Conservation (phyloP, 768 basidiomycete genomes). For the Russula sp. region DNA sequence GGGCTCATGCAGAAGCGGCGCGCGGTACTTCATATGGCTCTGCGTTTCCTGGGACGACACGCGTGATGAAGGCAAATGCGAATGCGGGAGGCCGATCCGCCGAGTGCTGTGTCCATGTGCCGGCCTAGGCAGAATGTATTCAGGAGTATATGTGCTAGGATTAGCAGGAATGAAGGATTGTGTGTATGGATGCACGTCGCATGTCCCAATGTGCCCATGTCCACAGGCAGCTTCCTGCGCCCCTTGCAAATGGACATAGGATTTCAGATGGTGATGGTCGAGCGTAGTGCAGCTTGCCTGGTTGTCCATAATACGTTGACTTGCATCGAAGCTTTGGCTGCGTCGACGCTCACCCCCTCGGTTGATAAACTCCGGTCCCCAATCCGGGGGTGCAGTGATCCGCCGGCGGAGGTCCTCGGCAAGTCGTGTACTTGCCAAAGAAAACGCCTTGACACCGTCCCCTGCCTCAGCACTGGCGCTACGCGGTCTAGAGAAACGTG, state of each 20-base stretch:
- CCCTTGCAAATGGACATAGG: conserved; percentile 1
- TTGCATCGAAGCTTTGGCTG: conserved; percentile 22
- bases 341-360: conserved; percentile 21
- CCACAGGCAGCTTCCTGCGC: not conserved
- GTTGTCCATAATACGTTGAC: conserved; percentile 1
- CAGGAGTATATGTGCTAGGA: conserved; percentile 15
- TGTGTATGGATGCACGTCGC: conserved; percentile 6
- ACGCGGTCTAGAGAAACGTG: conserved; percentile 18
- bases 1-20: conserved; percentile 10
- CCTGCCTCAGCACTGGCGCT: conserved; percentile 25
- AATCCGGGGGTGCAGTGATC: conserved; percentile 15
- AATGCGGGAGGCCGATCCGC: conserved; percentile 6
- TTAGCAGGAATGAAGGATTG: conserved; percentile 21
- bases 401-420: conserved; percentile 21
- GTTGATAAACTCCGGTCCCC: conserved; percentile 15
- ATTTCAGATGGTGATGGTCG: not conserved
- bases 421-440: conserved; percentile 17
- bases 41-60: conserved; percentile 26
- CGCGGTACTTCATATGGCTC: conserved; percentile 9
- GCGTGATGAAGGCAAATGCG: conserved; percentile 18
- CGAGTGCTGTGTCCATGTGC: conserved; percentile 13
- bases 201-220: conserved; percentile 3
- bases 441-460: conserved; percentile 25
- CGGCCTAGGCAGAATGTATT: conserved; percentile 18
- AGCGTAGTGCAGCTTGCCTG: not conserved